Evolutionary conservation across 2,329 filamentous ascomycete species (phyloP), one percentile per base, ranked within the genome.

Genomic region (Sarocladiaceae sp.): DNA sequence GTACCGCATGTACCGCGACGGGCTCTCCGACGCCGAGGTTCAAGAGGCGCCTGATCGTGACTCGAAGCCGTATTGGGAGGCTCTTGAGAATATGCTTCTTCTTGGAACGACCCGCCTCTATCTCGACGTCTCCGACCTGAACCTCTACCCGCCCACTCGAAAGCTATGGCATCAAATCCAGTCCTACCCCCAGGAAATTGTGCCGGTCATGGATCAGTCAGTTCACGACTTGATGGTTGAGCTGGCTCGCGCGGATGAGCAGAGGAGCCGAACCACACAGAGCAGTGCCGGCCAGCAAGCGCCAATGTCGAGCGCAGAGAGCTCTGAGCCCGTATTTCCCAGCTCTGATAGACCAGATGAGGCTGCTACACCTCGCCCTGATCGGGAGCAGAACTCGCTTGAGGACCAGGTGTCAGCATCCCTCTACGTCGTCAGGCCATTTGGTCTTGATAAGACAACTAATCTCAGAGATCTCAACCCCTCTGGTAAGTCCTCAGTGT

Each of bases 121-220:
- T 59, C 67, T 98, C 32, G 89, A 98, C 60, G 80, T 90, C 44
- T 81, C 80, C 46, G 94, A 98, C 55, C 73, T 98, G 48, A 95
- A 94, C 61, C 77, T 90, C 11, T 98, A 96, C 60, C 93, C 94
- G 3, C 82, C 88, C 1, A 97, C 93, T 0, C 74, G 84, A 55
- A 97, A 97, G 67, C 72, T 98, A 45, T 97, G 89, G 87, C 87
- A 97, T 61, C 94, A 98, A 64, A 73, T 94, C 47, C 88, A 95
- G 61, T 83, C 86, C 12, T 98, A 96, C 58, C 93, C 93, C 0
- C 89, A 93, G 58, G 93, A 98, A 73, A 90, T 98, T 44, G 85
- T 98, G 34, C 90, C 91, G 3, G 75, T 97, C 37, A 95, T 98
- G 85, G 94, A 98, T 74, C 88, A 95, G 63, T 82, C 83, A 5